These are phyloP conservation scores for Debaryomyces castellii DNA, from an alignment of 805 yeast genomes.

Conservation along the genomic window DNA sequence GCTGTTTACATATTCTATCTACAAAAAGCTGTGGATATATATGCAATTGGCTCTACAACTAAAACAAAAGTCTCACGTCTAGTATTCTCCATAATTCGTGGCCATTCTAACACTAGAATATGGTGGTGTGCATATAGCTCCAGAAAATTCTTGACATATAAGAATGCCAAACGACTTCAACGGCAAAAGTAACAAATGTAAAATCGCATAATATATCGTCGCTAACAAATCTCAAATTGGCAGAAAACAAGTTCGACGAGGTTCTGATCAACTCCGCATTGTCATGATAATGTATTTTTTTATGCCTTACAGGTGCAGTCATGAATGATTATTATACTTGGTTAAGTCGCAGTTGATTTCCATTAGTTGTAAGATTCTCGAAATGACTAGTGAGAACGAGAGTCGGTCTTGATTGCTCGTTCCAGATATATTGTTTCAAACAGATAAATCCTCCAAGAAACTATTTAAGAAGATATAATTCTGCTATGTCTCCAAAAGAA, in stretches of 20 bases:
- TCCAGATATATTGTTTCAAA: neutral
- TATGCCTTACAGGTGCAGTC: neutral
- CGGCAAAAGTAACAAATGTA: neutral
- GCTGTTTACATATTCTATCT: too few species aligned
- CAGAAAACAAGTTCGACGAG: neutral
- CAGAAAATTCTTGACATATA: neutral
- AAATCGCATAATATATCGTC: neutral
- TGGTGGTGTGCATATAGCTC: neutral
- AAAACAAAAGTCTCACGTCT: too few species aligned
- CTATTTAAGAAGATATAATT: neutral
- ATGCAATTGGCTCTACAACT: too few species aligned
- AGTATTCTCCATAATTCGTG: neutral
- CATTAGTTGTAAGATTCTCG: neutral
- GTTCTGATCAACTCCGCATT: neutral
- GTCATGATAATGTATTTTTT: neutral
- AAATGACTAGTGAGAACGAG: slow-evolving; percentile 1
- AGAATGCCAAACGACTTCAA: neutral
- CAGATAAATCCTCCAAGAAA: neutral
- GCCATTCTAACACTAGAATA: neutral
- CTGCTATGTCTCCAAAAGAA: neutral
- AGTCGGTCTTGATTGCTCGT: neutral
- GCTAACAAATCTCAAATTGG: neutral
- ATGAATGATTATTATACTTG: neutral
- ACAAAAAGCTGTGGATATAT: too few species aligned
- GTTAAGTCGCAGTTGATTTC: slow-evolving; percentile 2